Conservation (phyloP, 805 yeast species). For the Yamadazyma insecticola region DNA sequence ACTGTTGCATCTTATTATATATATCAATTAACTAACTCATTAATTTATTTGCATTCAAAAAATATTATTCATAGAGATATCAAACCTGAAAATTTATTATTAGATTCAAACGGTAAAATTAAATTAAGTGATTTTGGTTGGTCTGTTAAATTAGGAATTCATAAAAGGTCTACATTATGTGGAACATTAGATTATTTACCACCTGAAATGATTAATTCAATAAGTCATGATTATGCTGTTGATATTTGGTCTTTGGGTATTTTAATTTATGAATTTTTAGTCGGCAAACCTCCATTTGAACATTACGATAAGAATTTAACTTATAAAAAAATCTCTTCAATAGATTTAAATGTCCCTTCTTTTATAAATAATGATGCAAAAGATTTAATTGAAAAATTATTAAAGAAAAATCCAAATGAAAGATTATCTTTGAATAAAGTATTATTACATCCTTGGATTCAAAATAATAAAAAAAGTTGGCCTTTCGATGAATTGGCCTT, state of each 20-base stretch:
- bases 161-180: constrained; percentile 70
- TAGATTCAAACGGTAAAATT: constrained; percentile 70
- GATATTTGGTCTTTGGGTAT: constrained; percentile 95
- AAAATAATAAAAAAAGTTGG: constrained; percentile 63
- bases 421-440: constrained; percentile 62
- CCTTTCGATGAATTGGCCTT: constrained; percentile 11
- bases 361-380: constrained; percentile 70
- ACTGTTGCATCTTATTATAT: constrained; percentile 72
- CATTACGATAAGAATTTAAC: constrained; percentile 75
- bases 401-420: constrained; percentile 65
- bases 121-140: constrained; percentile 95
- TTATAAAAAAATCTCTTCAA: constrained; percentile 70
- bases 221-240: constrained; percentile 70
- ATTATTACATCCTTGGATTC: constrained; percentile 79
- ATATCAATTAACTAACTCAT: constrained; percentile 77
- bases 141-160: constrained; percentile 51
- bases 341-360: constrained; percentile 70
- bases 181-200: constrained; percentile 94
- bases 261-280: constrained; percentile 76
- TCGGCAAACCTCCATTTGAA: constrained; percentile 91
- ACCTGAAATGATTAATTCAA: constrained; percentile 89
- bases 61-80: constrained; percentile 88
- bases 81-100: constrained; percentile 87
- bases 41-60: constrained; percentile 70
- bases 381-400: constrained; percentile 60